A percentile compares a stretch with the other conserved stretches of the same genome.
Evolutionary conservation across 2,329 filamentous ascomycete genomes (phyloP).

Genomic region (Karstenula rhodostoma): DNA sequence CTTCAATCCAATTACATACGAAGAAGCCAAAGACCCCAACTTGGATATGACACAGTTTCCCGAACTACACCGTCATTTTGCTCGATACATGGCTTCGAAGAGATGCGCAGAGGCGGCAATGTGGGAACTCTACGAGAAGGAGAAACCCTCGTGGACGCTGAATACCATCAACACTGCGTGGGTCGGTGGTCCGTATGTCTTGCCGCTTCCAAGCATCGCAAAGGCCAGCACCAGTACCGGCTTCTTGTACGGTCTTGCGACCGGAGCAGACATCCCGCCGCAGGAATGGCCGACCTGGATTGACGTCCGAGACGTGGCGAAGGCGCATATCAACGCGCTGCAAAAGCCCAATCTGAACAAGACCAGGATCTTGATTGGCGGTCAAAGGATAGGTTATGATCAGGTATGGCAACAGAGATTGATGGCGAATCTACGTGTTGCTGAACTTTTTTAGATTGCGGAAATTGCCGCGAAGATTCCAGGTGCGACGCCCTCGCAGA

Average conservation of each 20-base stretch:
- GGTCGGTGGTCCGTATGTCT: conserved; percentile 14
- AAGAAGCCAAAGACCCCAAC: conserved; percentile 29
- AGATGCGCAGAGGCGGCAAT: conserved; percentile 24
- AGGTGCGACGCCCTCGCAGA: conserved; percentile 3
- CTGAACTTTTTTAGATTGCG: neutral
- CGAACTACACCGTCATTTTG: conserved; percentile 11
- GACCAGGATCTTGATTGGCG: conserved; percentile 3
- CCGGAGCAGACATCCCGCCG: conserved; percentile 9
- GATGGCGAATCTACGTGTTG: too few relatives aligned
- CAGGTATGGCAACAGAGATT: neutral
- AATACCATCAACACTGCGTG: conserved; percentile 47
- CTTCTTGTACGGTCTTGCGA: conserved; percentile 10
- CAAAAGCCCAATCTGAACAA: conserved; percentile 7
- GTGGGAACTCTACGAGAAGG: conserved; percentile 43
- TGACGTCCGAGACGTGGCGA: conserved; percentile 19
- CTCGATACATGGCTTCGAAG: conserved; percentile 33
- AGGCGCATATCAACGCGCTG: conserved; percentile 18
- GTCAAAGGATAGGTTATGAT: conserved; percentile 10
- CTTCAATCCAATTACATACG: conserved; percentile 23
- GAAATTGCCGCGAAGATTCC: conserved; percentile 11
- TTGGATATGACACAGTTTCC: conserved; percentile 21
- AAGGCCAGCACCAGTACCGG: conserved; percentile 10
- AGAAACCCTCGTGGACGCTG: conserved; percentile 44
- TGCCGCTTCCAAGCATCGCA: conserved; percentile 9
- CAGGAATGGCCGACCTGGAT: conserved; percentile 16